Evolutionary conservation across 768 basidiomycete genomes (phyloP).

Genomic region (Bullera alba): DNA sequence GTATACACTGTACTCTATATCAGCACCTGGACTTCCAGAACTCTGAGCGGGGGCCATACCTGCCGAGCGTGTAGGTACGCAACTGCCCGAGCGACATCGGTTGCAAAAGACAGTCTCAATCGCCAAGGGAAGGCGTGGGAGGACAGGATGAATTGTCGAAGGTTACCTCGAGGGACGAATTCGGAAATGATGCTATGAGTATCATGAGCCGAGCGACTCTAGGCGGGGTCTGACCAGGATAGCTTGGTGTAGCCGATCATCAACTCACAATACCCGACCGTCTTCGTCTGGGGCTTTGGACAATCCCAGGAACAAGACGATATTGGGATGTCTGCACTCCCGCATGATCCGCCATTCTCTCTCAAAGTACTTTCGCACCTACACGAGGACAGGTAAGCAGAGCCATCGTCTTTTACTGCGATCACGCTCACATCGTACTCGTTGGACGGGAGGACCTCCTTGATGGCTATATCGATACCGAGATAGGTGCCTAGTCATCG

Average conservation of each 20-base stretch:
- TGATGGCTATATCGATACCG: conserved; percentile 92
- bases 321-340: conserved; percentile 84
- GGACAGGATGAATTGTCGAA: conserved; percentile 84
- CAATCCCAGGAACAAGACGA: conserved; percentile 79
- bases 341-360: conserved; percentile 97
- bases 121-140: conserved; percentile 75
- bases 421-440: conserved; percentile 66
- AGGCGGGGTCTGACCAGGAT: conserved; percentile 58
- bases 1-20: conserved; percentile 48
- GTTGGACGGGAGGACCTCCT: conserved; percentile 84
- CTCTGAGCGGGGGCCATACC: conserved; percentile 21
- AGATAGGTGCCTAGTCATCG: conserved; percentile 70
- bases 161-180: conserved; percentile 67
- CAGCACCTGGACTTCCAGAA: conserved; percentile 45
- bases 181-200: conserved; percentile 84
- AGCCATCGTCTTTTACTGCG: background rate
- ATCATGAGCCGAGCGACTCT: background rate
- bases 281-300: conserved; percentile 34
- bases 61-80: conserved; percentile 94
- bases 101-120: conserved; percentile 86
- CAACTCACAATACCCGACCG: conserved; percentile 49
- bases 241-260: conserved; percentile 44
- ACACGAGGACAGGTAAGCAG: conserved; percentile 1
- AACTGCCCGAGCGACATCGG: conserved; percentile 87
- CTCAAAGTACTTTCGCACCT: conserved; percentile 81